Evolutionary conservation across 345 rosid species (phyloP).

Genomic region (Raphanus sativus): DNA sequence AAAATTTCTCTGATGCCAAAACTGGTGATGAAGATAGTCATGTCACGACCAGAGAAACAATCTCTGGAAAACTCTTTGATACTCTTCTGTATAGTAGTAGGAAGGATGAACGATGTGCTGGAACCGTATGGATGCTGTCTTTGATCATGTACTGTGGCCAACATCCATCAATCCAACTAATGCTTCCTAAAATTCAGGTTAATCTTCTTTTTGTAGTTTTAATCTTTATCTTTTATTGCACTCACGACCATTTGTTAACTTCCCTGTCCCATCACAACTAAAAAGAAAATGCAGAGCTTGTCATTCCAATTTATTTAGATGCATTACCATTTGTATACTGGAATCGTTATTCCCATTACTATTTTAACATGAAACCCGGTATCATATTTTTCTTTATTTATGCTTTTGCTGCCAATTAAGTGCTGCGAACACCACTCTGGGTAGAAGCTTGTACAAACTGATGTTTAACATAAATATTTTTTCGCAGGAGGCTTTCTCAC

Average conservation of each 20-base stretch:
- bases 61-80: conserved; percentile 76
- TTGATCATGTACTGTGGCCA: conserved; percentile 90
- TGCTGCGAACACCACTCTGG: conserved; percentile 8
- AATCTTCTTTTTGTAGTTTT: conserved; percentile 10
- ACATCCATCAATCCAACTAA: conserved; percentile 75
- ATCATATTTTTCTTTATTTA: not conserved
- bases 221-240: conserved; percentile 7
- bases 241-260: not conserved
- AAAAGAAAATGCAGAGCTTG: conserved; percentile 2
- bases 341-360: not conserved
- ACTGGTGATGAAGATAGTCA: conserved; percentile 54
- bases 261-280: conserved; percentile 13
- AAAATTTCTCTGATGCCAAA: conserved; percentile 40
- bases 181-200: conserved; percentile 98
- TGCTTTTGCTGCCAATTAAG: not conserved
- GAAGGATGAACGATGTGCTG: conserved; percentile 97
- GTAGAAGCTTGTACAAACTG: conserved; percentile 24
- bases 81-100: conserved; percentile 79
- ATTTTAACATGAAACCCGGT: not conserved
- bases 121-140: conserved; percentile 91
- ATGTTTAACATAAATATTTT: conserved; percentile 9
- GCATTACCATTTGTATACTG: conserved; percentile 25
- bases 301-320: conserved; percentile 18
- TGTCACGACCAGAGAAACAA: conserved; percentile 56
- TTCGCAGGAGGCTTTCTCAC: conserved; percentile 91